Evolutionary conservation across 164 flowering plant species (phyloP).

Genomic region (Warburgia ugandensis): DNA sequence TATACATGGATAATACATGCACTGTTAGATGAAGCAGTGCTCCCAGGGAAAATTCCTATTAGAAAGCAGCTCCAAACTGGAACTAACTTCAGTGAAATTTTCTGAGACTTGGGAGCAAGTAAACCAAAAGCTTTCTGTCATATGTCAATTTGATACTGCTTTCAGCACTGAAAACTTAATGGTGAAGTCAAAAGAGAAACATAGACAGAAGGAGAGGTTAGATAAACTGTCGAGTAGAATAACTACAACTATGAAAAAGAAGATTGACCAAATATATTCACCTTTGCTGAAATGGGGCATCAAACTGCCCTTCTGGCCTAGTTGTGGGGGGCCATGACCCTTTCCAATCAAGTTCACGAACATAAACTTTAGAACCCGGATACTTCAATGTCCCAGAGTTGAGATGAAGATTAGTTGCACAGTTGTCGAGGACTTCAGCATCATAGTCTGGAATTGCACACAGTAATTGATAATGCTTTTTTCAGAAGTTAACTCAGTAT

Average conservation of each 20-base stretch:
- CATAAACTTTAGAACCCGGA: conserved; percentile 38
- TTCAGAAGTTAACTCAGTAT: background rate
- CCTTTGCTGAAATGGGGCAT: conserved; percentile 26
- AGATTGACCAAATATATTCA: conserved; percentile 12
- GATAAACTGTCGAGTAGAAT: background rate
- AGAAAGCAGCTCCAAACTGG: too few species aligned
- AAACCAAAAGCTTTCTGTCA: too few species aligned
- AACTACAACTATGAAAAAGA: background rate
- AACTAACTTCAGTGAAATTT: too few species aligned
- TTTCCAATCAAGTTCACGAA: conserved; percentile 84
- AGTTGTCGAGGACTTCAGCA: conserved; percentile 60
- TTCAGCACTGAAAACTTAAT: too few species aligned
- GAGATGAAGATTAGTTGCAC: conserved; percentile 53
- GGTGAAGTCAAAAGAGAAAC: too few species aligned
- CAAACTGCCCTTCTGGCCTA: conserved; percentile 4
- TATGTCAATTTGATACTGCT: too few species aligned
- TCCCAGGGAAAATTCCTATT: too few species aligned
- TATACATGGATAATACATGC: conserved; percentile 14
- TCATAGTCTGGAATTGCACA: conserved; percentile 45
- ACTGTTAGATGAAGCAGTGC: too few species aligned
- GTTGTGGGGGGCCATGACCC: conserved; percentile 71
- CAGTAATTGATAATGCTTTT: conserved; percentile 1
- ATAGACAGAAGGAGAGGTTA: too few species aligned
- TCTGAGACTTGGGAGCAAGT: too few species aligned
- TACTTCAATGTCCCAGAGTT: conserved; percentile 38